Base-by-base conservation (phyloP, 78 protist genomes). In the slime mould (Dictyostelium discoideum) region DNA sequence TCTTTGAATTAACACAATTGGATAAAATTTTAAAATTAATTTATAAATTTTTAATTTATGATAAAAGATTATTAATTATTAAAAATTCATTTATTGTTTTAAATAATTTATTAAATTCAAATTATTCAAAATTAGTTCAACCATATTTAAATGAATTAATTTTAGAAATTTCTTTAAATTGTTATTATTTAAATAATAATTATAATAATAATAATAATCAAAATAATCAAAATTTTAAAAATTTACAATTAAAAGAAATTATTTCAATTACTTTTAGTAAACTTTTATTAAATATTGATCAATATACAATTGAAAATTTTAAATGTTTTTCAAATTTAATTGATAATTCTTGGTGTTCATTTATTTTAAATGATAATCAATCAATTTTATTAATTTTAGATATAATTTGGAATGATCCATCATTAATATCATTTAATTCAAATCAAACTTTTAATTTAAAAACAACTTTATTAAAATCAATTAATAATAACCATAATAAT, bases 191-290 rank as follows among this genome's bases (percentile, higher is more conserved):
- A 8, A 32, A 74, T 37, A 69, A 10, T 26, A 69, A n/a, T 10
- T 26, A 24, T 69, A 26, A 26, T n/a, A 10, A 69, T 69, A 9
- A 24, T 26, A 24, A 26, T 74, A 26, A 26, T 69, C 26, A 69
- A 26, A 11, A 22, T 26, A 69, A 69, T 69, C 77, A 69, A 69
- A 24, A 16, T 26, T 26, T 11, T 11, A 22, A 69, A 69, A 69
- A 69, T 69, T 69, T 69, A 26, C 18, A 69, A 69, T 74, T 74
- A 74, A 74, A 74, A 26, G 39, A 74, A 29, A 74, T 74, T 26
- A 74, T 74, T 32, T 74, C 81, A 74, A 74, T 74, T 74, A 74
- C 81, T 37, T 32, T 74, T 37, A 37, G 50, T 18, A 74, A 37
- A 74, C 42, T 74, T 13, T 74, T 74, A 74, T 74, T 74, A 74